These are phyloP conservation scores for Malania oleifera DNA, from an alignment of 164 flowering plant genomes.

Conservation along the genomic window DNA sequence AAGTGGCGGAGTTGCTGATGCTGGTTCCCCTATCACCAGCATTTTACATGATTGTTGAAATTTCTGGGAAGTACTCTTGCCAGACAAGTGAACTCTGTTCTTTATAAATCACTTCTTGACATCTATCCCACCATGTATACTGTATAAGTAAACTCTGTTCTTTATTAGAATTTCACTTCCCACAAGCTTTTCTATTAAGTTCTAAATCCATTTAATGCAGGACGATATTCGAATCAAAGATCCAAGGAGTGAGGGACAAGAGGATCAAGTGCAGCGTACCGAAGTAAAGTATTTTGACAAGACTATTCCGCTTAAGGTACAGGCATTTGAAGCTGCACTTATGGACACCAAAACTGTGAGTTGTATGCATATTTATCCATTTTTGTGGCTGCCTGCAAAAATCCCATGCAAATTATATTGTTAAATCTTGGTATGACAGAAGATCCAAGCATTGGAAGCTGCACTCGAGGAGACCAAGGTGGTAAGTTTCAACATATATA, in stretches of 20 bases:
- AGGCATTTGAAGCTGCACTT: constrained; percentile 26
- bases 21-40: too few species aligned
- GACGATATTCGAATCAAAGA: neutral
- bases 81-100: too few species aligned
- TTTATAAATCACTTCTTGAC: too few species aligned
- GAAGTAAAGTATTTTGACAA: constrained; percentile 8
- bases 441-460: constrained; percentile 33
- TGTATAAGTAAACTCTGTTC: too few species aligned
- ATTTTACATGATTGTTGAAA: too few species aligned
- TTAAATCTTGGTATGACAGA: constrained; percentile 19
- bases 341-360: constrained; percentile 26
- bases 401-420: neutral
- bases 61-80: too few species aligned
- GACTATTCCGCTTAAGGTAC: constrained; percentile 19
- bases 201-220: constrained; percentile 24
- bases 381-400: neutral
- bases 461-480: constrained; percentile 35
- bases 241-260: neutral
- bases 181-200: too few species aligned
- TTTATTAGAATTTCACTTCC: too few species aligned
- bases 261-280: constrained; percentile 6
- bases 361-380: neutral
- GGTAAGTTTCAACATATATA: constrained; percentile 20
- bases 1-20: too few species aligned
- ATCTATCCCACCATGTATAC: too few species aligned